phyloP scores from a whole-genome alignment of 2,329 filamentous ascomycete genomes.

The Bipolaris victoriae region DNA sequence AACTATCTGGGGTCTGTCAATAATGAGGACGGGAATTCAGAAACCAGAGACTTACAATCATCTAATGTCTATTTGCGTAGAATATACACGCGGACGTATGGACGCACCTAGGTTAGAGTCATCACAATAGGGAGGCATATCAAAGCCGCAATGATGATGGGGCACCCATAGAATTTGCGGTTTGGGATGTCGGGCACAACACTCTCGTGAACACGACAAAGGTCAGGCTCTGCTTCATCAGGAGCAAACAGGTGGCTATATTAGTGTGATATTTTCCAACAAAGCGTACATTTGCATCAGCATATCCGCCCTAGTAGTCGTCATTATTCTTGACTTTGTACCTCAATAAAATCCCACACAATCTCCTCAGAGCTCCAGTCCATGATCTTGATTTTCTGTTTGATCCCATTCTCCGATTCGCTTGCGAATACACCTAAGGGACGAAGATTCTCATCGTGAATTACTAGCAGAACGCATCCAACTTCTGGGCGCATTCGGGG shows the following conservation, averaged over 20 bases:
- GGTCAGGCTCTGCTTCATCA: background rate
- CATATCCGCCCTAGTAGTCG: background rate
- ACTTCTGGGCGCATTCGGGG: conserved; percentile 11
- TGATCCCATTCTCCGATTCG: conserved; percentile 6
- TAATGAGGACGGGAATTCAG: too few relatives aligned
- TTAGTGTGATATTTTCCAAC: background rate
- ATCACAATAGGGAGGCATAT: too few relatives aligned
- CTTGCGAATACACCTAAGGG: conserved; percentile 7
- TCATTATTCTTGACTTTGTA: conserved; percentile 5
- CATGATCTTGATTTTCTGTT: conserved; percentile 6
- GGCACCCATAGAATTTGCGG: too few relatives aligned
- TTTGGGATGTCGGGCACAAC: too few relatives aligned
- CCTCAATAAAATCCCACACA: conserved; percentile 16
- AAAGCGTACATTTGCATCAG: background rate
- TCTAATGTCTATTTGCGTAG: too few relatives aligned
- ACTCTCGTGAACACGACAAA: too few relatives aligned
- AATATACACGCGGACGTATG: too few relatives aligned
- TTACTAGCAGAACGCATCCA: conserved; percentile 10
- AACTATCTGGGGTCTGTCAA: too few relatives aligned
- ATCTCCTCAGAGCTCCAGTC: conserved; percentile 7
- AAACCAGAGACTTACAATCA: too few relatives aligned
- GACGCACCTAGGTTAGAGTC: too few relatives aligned
- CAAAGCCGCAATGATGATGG: too few relatives aligned
- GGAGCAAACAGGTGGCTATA: background rate
- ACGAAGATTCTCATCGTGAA: background rate